These are phyloP conservation scores for Didymella exigua DNA, from an alignment of 2,329 filamentous ascomycete species.

Conservation along the genomic window DNA sequence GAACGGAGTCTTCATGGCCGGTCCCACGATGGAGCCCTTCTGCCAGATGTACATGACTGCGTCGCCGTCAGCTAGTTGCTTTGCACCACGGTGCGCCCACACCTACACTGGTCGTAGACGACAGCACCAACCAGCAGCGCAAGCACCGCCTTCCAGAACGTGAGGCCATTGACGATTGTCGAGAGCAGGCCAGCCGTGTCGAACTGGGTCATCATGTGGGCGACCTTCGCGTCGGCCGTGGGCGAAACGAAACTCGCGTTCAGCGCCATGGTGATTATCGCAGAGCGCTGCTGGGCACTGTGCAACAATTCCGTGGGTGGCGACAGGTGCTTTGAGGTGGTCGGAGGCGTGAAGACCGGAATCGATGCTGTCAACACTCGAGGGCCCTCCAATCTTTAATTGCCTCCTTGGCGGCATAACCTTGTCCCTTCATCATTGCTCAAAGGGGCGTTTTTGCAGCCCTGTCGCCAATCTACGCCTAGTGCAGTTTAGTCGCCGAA, in stretches of 20 bases:
- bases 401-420: constrained; percentile 11
- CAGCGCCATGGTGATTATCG: constrained; percentile 36
- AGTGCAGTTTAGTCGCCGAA: constrained; percentile 16
- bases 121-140: constrained; percentile 74
- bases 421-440: constrained; percentile 9
- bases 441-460: constrained; percentile 10
- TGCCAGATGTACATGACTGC: constrained; percentile 57
- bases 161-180: constrained; percentile 40
- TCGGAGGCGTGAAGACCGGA: constrained; percentile 11
- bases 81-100: background rate
- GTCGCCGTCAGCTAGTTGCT: constrained; percentile 48
- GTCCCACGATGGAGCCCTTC: constrained; percentile 55
- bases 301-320: constrained; percentile 1
- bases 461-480: constrained; percentile 6
- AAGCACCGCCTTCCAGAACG: constrained; percentile 50
- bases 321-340: background rate
- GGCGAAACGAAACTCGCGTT: constrained; percentile 50
- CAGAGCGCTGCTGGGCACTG: background rate
- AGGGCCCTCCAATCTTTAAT: constrained; percentile 18
- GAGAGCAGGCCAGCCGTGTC: constrained; percentile 40
- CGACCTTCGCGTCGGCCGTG: constrained; percentile 46
- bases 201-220: constrained; percentile 39
- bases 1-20: constrained; percentile 56
- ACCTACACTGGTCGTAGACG: constrained; percentile 88
- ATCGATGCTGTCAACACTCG: constrained; percentile 5